Percentiles rank a stretch among this genome's conserved stretches.
Evolutionary conservation across 441 rosid genomes (phyloP).

Genomic region (Biscutella auriculata): DNA sequence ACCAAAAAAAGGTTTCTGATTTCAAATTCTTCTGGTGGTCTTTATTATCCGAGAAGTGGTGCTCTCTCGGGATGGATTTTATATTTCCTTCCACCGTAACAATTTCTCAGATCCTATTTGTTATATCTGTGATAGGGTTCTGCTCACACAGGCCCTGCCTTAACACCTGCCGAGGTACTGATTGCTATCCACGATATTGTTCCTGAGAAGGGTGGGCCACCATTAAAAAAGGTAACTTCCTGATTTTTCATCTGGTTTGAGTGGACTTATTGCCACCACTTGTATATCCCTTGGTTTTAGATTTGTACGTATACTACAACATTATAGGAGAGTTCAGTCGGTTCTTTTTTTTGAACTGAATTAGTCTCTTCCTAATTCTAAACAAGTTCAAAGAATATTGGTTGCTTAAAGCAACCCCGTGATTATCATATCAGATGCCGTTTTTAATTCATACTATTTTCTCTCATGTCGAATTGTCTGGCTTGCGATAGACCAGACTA

Average conservation of each 20-base stretch:
- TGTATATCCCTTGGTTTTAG: not conserved
- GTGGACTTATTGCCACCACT: not conserved
- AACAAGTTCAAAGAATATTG: not conserved
- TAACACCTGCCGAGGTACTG: slow-evolving; percentile 96
- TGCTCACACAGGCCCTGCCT: slow-evolving; percentile 98
- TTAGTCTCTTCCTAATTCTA: not conserved
- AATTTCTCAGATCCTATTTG: slow-evolving; percentile 1
- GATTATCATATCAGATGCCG: not conserved
- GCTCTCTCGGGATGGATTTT: too few relatives aligned
- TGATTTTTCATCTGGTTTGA: slow-evolving; percentile 8
- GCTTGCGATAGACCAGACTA: not conserved
- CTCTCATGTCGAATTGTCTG: not conserved
- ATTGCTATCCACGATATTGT: slow-evolving; percentile 87
- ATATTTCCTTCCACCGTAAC: too few relatives aligned
- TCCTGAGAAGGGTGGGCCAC: slow-evolving; percentile 86
- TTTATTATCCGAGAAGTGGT: too few relatives aligned
- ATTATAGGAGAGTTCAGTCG: not conserved
- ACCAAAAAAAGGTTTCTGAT: too few relatives aligned
- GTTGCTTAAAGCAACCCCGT: not conserved
- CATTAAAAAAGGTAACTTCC: slow-evolving; percentile 68
- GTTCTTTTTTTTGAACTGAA: not conserved
- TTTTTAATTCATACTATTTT: not conserved
- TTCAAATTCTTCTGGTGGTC: too few relatives aligned
- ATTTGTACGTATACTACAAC: not conserved
- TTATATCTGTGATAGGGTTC: slow-evolving; percentile 68